phyloP scores from a whole-genome alignment of 495 filamentous ascomycete genomes.

The Jackrogersella minutella region DNA sequence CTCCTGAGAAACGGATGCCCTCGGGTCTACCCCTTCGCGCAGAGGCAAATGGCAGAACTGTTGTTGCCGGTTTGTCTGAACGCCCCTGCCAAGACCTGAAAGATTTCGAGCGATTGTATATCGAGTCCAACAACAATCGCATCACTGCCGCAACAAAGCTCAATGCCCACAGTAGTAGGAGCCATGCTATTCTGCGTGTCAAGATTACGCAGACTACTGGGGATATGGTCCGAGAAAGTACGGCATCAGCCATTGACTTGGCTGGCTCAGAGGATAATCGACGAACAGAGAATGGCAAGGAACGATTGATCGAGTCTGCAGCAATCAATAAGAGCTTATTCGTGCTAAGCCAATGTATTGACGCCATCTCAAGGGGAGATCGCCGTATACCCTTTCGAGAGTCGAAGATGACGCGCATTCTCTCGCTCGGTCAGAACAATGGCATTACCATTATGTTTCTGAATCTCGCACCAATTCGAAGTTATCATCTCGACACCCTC shows the following conservation, averaged over 20 bases:
- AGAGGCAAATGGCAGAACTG: slow-evolving; percentile 88
- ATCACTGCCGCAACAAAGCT: slow-evolving; percentile 94
- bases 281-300: slow-evolving; percentile 92
- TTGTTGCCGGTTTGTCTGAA: slow-evolving; percentile 91
- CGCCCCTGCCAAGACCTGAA: slow-evolving; percentile 83
- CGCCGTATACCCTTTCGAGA: slow-evolving; percentile 91
- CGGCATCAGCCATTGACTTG: slow-evolving; percentile 92
- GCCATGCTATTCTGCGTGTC: slow-evolving; percentile 92
- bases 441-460: slow-evolving; percentile 96
- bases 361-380: slow-evolving; percentile 78
- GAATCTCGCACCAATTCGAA: slow-evolving; percentile 84
- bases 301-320: slow-evolving; percentile 91
- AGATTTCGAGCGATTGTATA: slow-evolving; percentile 92
- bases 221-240: slow-evolving; percentile 76
- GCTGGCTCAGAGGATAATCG: slow-evolving; percentile 97
- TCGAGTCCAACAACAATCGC: slow-evolving; percentile 91
- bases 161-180: slow-evolving; percentile 92
- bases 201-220: slow-evolving; percentile 80
- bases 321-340: slow-evolving; percentile 99
- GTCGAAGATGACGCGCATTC: slow-evolving; percentile 95
- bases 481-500: slow-evolving; percentile 92
- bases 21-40: slow-evolving; percentile 83
- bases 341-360: slow-evolving; percentile 92
- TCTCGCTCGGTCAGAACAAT: slow-evolving; percentile 94
- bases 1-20: slow-evolving; percentile 86